Evolutionary conservation across 805 yeast species (phyloP).

Genomic region (Yarrowia sp.): DNA sequence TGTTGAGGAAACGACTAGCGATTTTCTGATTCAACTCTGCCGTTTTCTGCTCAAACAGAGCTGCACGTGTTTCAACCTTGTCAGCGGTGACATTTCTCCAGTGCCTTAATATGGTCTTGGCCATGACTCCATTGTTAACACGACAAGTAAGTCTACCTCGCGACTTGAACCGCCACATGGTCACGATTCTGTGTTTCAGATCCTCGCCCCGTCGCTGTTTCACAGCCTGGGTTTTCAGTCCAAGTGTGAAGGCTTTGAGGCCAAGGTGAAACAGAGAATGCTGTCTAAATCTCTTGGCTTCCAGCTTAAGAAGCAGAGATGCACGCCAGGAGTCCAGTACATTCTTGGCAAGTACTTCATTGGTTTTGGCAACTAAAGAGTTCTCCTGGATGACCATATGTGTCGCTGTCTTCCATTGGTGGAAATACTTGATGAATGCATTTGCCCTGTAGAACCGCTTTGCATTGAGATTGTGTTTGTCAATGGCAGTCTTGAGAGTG

Average conservation of each 20-base stretch:
- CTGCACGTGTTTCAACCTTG: neutral
- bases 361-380: neutral
- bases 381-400: neutral
- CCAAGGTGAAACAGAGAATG: conserved; percentile 6
- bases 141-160: conserved; percentile 12
- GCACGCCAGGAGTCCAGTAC: neutral
- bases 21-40: neutral
- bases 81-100: neutral
- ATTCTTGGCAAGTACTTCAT: neutral
- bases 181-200: neutral
- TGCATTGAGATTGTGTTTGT: neutral
- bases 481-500: neutral
- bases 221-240: neutral
- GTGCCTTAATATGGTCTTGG: neutral
- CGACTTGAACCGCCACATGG: conserved; percentile 20
- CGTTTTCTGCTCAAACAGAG: neutral
- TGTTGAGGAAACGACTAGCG: neutral
- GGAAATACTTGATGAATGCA: neutral
- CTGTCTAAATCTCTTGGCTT: conserved; percentile 10
- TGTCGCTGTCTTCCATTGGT: neutral
- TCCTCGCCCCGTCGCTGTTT: neutral
- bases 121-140: conserved; percentile 7
- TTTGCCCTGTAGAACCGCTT: neutral
- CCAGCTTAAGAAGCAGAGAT: neutral
- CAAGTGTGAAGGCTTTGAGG: neutral